phyloP scores from a whole-genome alignment of 495 filamentous ascomycete genomes.

The Hyaloscypha bicolor region DNA sequence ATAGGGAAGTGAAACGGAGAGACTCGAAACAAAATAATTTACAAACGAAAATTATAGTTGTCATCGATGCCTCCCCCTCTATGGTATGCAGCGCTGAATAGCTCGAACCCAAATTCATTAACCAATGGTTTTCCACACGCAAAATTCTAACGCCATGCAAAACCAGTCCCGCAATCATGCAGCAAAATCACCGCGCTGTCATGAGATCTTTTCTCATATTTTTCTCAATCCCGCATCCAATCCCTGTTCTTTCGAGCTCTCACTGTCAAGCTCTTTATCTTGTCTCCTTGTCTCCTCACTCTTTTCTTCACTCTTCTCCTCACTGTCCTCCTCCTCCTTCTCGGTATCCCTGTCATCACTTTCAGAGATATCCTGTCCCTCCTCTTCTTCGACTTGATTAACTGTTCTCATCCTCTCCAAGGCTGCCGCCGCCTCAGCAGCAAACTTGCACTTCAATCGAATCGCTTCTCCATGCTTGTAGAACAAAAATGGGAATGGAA shows the following conservation, averaged over 20 bases:
- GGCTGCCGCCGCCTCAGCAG: constrained; percentile 62
- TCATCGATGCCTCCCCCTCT: neutral
- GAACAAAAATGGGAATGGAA: constrained; percentile 54
- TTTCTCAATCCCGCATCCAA: neutral
- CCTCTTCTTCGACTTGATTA: neutral
- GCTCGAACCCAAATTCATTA: neutral
- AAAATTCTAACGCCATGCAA: neutral
- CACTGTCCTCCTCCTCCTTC: neutral
- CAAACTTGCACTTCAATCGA: constrained; percentile 72
- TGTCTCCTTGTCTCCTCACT: neutral
- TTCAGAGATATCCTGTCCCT: constrained; percentile 1
- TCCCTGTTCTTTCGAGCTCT: neutral
- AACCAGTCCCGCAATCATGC: neutral
- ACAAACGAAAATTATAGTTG: neutral
- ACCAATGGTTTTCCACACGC: neutral
- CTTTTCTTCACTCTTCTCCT: neutral
- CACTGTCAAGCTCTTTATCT: neutral
- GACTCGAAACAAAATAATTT: neutral
- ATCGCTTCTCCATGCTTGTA: constrained; percentile 73
- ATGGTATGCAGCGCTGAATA: neutral
- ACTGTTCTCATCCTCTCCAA: constrained; percentile 41
- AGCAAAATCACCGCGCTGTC: neutral
- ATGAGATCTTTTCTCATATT: neutral
- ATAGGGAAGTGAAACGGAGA: neutral
- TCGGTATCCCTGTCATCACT: neutral